phyloP scores from a whole-genome alignment of 1,284 basidiomycete species.

The Ceratobasidium sp. region DNA sequence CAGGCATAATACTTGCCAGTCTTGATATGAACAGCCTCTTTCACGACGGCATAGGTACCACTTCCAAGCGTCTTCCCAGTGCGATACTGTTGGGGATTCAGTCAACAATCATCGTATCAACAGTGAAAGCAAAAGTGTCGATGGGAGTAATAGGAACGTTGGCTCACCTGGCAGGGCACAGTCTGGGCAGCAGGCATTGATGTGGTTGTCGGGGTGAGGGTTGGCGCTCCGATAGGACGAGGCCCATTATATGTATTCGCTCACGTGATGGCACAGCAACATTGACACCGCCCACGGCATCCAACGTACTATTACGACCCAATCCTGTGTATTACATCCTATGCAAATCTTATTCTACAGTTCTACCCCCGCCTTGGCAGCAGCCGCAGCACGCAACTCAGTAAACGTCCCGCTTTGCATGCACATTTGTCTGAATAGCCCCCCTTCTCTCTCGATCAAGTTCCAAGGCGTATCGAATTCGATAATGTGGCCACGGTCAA shows the following conservation, averaged over 20 bases:
- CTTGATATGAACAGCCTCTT: constrained; percentile 93
- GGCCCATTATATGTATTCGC: constrained; percentile 24
- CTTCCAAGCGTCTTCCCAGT: constrained; percentile 93
- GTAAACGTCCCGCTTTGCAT: constrained; percentile 59
- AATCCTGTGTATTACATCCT: constrained; percentile 14
- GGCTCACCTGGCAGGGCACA: constrained; percentile 45
- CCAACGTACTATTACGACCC: too few species aligned
- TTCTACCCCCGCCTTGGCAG: constrained; percentile 38
- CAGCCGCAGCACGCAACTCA: constrained; percentile 50
- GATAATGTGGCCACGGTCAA: constrained; percentile 73
- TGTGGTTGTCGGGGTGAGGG: constrained; percentile 24
- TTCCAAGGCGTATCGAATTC: constrained; percentile 61
- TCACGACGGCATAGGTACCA: constrained; percentile 91
- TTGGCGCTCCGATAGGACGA: constrained; percentile 27
- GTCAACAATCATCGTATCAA: background rate
- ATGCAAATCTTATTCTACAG: constrained; percentile 19
- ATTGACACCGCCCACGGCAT: background rate
- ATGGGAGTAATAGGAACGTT: too few species aligned
- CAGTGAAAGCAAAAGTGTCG: background rate
- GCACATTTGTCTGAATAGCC: constrained; percentile 59
- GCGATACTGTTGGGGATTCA: constrained; percentile 72
- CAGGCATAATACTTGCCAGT: constrained; percentile 88
- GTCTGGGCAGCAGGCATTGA: constrained; percentile 37
- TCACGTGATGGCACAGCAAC: constrained; percentile 31
- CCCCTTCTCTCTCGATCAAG: constrained; percentile 55